Evolutionary conservation across 2,329 filamentous ascomycete genomes (phyloP), one percentile per base, ranked within the genome.

Genomic region (Rasamsonia emersonii): DNA sequence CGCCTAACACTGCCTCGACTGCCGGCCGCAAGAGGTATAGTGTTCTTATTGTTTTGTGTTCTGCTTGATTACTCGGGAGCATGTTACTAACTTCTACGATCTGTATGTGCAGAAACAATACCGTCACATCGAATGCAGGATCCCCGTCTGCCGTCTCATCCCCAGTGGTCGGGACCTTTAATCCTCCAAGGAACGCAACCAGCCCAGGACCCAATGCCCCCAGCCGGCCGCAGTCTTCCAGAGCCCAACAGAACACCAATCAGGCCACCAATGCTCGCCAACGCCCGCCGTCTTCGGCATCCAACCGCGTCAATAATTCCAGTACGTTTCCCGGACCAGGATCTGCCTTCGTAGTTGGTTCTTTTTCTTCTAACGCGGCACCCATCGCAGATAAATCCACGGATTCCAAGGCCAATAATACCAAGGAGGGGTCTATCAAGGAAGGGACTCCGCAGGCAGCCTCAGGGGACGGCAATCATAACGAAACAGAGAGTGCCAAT

Each of bases 141-240:
- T 83, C 84, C 1, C 77, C 82, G 11, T 79, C 78, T 3, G 66
- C 80, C 42, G 73, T 77, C n/a, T 80, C 85, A 1, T 89, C 86
- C 1, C 84, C 85, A 11, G 70, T 86, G 28, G 67, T 83, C 28
- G 72, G 75, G 29, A 73, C 71, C n/a, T 74, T 85, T 37, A 58
- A 61, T 35, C 45, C 59, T 24, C 71, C 75, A 16, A 82, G 86
- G 44, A 64, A 68, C 61, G 43, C 59, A 55, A 32, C 65, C 33
- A 83, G 79, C 24, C 80, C 82, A 17, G 74, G 70, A 6, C 78
- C 78, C 5, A 58, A 61, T 30, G 60, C 61, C 37, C 58, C 62
- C 18, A 64, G 75, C 36, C 74, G 80, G 25, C 79, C 83, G 9
- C 68, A 74, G 30, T 78, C 79, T 4, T 77, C 81, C 4, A 76